Percentiles rank a stretch among this genome's conserved stretches.
Evolutionary conservation across 1,139 yeast genomes (phyloP).

Genomic region (Saccharomyces hybrid): DNA sequence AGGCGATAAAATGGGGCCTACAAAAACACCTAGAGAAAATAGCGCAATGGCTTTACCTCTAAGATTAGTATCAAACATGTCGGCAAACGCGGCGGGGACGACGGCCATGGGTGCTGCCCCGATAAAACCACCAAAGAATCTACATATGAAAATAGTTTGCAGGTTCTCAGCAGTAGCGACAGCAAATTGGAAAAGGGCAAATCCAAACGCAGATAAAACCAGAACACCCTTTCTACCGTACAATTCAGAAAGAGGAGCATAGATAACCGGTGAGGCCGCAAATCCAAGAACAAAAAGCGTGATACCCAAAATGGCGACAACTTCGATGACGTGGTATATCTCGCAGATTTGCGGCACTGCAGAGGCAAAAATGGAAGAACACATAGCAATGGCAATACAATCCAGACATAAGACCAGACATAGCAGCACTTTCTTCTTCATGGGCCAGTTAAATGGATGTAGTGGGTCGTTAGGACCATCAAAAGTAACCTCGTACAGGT

Average conservation of each 20-base stretch:
- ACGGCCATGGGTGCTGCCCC: slow-evolving; percentile 81
- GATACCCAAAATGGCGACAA: slow-evolving; percentile 55
- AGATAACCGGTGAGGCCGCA: slow-evolving; percentile 72
- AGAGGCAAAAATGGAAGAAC: slow-evolving; percentile 58
- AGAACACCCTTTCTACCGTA: slow-evolving; percentile 61
- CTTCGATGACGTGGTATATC: slow-evolving; percentile 44
- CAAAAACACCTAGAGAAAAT: slow-evolving; percentile 59
- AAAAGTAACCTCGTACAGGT: slow-evolving; percentile 46
- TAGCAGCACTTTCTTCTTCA: slow-evolving; percentile 35
- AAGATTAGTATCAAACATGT: slow-evolving; percentile 49
- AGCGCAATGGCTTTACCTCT: slow-evolving; percentile 67
- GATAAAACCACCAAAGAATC: slow-evolving; percentile 67
- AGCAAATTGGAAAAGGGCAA: slow-evolving; percentile 56
- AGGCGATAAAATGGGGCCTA: slow-evolving; percentile 73
- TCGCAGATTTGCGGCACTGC: slow-evolving; percentile 38
- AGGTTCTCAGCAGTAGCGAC: slow-evolving; percentile 65
- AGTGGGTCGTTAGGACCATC: slow-evolving; percentile 55
- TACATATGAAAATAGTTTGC: slow-evolving; percentile 62
- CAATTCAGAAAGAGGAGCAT: slow-evolving; percentile 75
- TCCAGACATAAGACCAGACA: slow-evolving; percentile 38
- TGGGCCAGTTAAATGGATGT: slow-evolving; percentile 57
- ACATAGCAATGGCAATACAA: slow-evolving; percentile 45
- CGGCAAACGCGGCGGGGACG: slow-evolving; percentile 78
- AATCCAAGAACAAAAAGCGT: slow-evolving; percentile 73
- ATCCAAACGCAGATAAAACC: slow-evolving; percentile 47